phyloP scores from a whole-genome alignment of 768 basidiomycete genomes.

The Strobilomyces confusus region DNA sequence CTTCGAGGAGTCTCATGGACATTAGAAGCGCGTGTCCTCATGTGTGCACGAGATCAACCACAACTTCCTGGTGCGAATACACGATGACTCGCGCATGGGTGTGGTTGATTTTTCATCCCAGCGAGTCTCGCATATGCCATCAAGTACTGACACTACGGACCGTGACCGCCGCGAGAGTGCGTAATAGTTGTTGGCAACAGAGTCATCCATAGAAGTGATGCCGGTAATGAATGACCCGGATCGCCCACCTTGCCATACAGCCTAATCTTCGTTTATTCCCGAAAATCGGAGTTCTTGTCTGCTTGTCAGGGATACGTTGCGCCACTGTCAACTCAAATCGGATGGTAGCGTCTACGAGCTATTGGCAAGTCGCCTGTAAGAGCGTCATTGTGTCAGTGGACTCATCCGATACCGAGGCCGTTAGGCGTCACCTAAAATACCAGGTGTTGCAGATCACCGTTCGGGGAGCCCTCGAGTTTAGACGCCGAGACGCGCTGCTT shows the following conservation, averaged over 20 bases:
- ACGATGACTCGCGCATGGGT: background rate
- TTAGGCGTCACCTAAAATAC: background rate
- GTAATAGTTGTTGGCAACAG: background rate
- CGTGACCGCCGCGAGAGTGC: background rate
- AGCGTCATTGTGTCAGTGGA: too few relatives aligned
- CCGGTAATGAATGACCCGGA: background rate
- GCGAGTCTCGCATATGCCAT: background rate
- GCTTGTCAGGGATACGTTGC: background rate
- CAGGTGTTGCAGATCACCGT: background rate
- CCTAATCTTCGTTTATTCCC: background rate
- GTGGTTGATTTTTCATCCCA: background rate
- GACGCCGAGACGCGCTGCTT: background rate
- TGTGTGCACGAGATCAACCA: background rate
- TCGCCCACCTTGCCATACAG: background rate
- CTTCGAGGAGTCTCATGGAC: background rate
- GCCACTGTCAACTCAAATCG: slow-evolving; percentile 4
- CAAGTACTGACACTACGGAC: background rate
- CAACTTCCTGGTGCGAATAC: background rate
- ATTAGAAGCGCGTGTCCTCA: background rate
- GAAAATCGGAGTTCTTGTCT: background rate
- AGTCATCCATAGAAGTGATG: background rate
- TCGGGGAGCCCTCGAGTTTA: background rate
- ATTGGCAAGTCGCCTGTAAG: background rate
- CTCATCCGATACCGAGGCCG: background rate
- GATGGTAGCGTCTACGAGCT: background rate